Base-by-base conservation (phyloP, 2,329 filamentous ascomycete genomes). In the Alternaria sp. region DNA sequence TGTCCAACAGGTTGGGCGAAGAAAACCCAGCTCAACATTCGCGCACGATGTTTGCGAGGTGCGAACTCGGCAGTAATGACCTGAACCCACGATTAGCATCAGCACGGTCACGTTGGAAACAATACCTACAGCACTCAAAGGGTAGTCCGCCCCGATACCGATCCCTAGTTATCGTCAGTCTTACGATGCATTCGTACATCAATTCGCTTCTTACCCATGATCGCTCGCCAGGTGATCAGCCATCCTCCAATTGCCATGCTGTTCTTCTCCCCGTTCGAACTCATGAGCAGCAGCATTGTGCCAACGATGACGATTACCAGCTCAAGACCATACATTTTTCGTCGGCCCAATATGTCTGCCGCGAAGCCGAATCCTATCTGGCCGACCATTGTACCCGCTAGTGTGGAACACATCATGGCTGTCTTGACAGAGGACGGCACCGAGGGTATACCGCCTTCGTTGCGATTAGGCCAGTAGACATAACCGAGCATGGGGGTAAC, bases 1-100 rank as follows among this genome's bases (percentile, higher is more conserved):
- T 82, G 81, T 6, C 81, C 81, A 18, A 82, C 67, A 4, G 80
- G 80, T 51, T 83, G 81, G 59, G 81, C 81, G 43, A 82, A 75
- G 66, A 82, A 82, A 2, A 83, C 79, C 57, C 77, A 76, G 28
- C 76, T 75, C 63, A 83, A 64, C 80, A 82, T 82, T n/a, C 80
- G 69, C 3, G 76, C 80, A 25, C 81, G 72, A 50, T 74, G 71
- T 53, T 75, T 76, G 15, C 75, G 68, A 3, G 80, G 78, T 5
- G 80, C 75, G 71, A 80, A 82, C 55, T 82, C 80, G 4, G 75
- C 71, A 5, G 78, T 79, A 20, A 82, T 81, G 28, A 75, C 65
- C 67, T 69, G 28, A 6, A 6, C 4, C 43, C 14, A 26, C 33
- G 46, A 41, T 66, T 23, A 66, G 58, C 26, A 14, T 15, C 10